A percentile compares a stretch with the other conserved stretches of the same genome.
Conservation (phyloP, 2,329 filamentous ascomycete genomes). For the Curvularia lunata region DNA sequence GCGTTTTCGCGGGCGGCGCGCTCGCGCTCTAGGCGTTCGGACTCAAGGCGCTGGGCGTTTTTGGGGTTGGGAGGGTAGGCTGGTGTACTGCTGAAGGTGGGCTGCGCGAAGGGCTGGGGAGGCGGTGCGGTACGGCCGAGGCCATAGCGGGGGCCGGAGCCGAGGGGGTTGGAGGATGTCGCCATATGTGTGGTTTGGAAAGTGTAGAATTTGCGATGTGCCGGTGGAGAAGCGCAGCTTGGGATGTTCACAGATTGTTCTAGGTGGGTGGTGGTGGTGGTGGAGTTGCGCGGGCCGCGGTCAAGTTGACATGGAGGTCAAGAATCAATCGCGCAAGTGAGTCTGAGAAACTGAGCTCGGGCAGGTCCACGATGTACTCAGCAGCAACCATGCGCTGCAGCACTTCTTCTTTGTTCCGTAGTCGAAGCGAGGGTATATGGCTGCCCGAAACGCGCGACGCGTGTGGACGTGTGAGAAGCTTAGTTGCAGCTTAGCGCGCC, state of each 20-base stretch:
- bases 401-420: slow-evolving; percentile 16
- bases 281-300: slow-evolving; percentile 8
- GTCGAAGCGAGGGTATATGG: slow-evolving; percentile 16
- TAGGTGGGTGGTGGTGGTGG: background rate
- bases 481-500: slow-evolving; percentile 28
- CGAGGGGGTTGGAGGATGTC: slow-evolving; percentile 59
- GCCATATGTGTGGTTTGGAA: slow-evolving; percentile 52
- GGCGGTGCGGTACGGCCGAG: slow-evolving; percentile 49
- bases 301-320: background rate
- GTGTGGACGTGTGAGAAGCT: slow-evolving; percentile 18
- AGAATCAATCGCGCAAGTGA: background rate
- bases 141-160: slow-evolving; percentile 62
- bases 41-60: slow-evolving; percentile 50
- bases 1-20: slow-evolving; percentile 45
- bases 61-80: slow-evolving; percentile 53
- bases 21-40: slow-evolving; percentile 51
- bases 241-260: slow-evolving; percentile 11
- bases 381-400: slow-evolving; percentile 9
- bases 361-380: background rate
- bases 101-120: slow-evolving; percentile 24
- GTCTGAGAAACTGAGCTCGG: background rate
- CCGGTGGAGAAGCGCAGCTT: background rate
- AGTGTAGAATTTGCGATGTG: background rate
- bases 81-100: slow-evolving; percentile 40
- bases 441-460: slow-evolving; percentile 29